Evolutionary conservation across 1,284 basidiomycete species (phyloP).

Genomic region (Calocybe gambosa): DNA sequence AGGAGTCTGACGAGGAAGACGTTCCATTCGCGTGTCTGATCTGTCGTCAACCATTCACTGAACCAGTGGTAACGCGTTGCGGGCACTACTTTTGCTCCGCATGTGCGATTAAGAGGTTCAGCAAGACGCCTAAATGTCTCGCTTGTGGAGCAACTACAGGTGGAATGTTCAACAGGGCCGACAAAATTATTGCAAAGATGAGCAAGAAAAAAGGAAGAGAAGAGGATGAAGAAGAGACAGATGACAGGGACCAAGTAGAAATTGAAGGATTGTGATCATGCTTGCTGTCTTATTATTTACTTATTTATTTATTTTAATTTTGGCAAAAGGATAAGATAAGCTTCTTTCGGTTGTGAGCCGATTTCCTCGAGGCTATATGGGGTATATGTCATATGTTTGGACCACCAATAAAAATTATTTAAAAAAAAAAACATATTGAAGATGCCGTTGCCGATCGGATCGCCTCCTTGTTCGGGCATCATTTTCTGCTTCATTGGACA

Average conservation of each 20-base stretch:
- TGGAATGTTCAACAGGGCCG: slow-evolving; percentile 91
- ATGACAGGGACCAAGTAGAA: slow-evolving; percentile 40
- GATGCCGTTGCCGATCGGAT: slow-evolving; percentile 1
- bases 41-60: slow-evolving; percentile 91
- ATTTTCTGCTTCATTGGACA: slow-evolving; percentile 14
- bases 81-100: slow-evolving; percentile 96
- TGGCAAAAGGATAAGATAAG: no score
- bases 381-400: background rate
- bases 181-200: slow-evolving; percentile 76
- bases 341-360: background rate
- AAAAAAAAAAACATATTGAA: slow-evolving; percentile 1
- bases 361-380: background rate
- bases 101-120: slow-evolving; percentile 91
- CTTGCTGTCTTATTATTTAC: slow-evolving; percentile 1
- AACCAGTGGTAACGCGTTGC: slow-evolving; percentile 93
- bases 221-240: slow-evolving; percentile 40
- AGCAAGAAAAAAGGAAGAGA: slow-evolving; percentile 53
- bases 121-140: slow-evolving; percentile 92
- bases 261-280: slow-evolving; percentile 51
- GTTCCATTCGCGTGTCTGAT: slow-evolving; percentile 97
- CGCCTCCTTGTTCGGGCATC: slow-evolving; percentile 16
- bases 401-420: background rate
- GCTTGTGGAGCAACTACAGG: slow-evolving; percentile 91
- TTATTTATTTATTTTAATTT: slow-evolving; percentile 19
- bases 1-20: slow-evolving; percentile 73